These are phyloP conservation scores for Biancaea sappan DNA, from an alignment of 306 rosid species.

Conservation along the genomic window DNA sequence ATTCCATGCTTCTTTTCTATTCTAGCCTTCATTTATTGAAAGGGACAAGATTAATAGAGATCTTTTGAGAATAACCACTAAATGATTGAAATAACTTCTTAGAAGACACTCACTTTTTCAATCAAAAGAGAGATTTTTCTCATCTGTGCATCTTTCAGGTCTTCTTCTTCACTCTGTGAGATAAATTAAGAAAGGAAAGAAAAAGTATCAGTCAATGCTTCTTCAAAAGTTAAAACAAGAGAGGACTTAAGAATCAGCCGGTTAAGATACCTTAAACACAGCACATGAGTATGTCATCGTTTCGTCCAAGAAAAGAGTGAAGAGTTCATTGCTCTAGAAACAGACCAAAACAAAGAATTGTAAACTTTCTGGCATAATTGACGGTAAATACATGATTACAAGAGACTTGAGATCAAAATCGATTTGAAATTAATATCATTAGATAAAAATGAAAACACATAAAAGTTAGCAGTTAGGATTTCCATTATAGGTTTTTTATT, in stretches of 20 bases:
- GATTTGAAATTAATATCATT: background rate
- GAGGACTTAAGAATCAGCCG: background rate
- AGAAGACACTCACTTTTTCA: slow-evolving; percentile 51
- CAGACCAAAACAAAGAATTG: slow-evolving; percentile 31
- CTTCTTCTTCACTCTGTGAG: slow-evolving; percentile 64
- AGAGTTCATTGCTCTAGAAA: slow-evolving; percentile 84
- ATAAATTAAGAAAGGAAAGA: background rate
- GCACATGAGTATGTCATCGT: slow-evolving; percentile 89
- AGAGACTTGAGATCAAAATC: background rate
- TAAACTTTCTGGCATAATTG: slow-evolving; percentile 27
- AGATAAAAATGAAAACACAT: background rate
- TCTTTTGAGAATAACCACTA: background rate
- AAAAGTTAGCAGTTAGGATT: background rate
- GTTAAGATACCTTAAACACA: slow-evolving; percentile 63
- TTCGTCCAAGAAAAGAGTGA: slow-evolving; percentile 83
- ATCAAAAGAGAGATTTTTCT: slow-evolving; percentile 74
- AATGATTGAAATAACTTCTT: background rate
- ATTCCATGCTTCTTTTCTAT: slow-evolving; percentile 70
- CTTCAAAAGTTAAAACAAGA: slow-evolving; percentile 16
- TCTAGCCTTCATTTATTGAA: slow-evolving; percentile 53
- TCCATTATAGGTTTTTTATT: background rate
- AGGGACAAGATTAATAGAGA: background rate
- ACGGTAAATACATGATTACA: background rate
- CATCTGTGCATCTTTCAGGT: slow-evolving; percentile 72
- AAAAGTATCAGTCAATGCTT: background rate